Base-by-base conservation (phyloP, 108 stramenopile species). In the Skeletonema menzelii region DNA sequence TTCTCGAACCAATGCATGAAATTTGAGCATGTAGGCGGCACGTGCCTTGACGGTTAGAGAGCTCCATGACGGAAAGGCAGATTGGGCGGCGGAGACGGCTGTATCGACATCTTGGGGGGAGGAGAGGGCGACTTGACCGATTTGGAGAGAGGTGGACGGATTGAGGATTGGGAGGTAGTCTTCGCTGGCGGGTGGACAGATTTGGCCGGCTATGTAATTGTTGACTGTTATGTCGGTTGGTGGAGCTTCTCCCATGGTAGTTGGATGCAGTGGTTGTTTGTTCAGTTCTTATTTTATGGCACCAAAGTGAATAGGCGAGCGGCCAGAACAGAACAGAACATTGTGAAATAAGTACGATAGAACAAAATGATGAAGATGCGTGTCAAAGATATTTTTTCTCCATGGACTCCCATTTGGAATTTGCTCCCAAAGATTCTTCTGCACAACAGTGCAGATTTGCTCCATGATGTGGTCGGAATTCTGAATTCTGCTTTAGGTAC, bases 21-120 rank as follows among this genome's bases (percentile, higher is more conserved):
- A 95, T 59, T 94, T 84, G 77, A 97, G 87, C 95, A 98, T 97
- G 56, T 97, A 84, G 47, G 87, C 87, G 8, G 96, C 95, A 8
- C 99, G 91, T 3, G 91, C 72, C 68, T 95, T 95, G 82, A 85
- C 84, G 28, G 94, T 95, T 40, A 83, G 65, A 7, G 53, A 32
- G 30, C 78, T 82, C 97, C 97, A 98, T 19, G 71, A 60, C 0
- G 75, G 69, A 63, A 97, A 94, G 20, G 97, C 98, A 2, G 67
- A 72, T 60, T 86, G 44, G 17, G 97, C 97, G 10, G 86, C 75
- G 4, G 67, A 49, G 15, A 95, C 90, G 46, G 98, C 98, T 15
- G 49, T 40, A 11, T 86, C 63, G 46, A 97, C 95, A 63, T 98
- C 97, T 15, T 59, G 24, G 28, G 69, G 26, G 53, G 69, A 69